Evolutionary conservation across 2,329 filamentous ascomycete species (phyloP), one percentile per base, ranked within the genome.

Genomic region (Clarireedia monteithiana): DNA sequence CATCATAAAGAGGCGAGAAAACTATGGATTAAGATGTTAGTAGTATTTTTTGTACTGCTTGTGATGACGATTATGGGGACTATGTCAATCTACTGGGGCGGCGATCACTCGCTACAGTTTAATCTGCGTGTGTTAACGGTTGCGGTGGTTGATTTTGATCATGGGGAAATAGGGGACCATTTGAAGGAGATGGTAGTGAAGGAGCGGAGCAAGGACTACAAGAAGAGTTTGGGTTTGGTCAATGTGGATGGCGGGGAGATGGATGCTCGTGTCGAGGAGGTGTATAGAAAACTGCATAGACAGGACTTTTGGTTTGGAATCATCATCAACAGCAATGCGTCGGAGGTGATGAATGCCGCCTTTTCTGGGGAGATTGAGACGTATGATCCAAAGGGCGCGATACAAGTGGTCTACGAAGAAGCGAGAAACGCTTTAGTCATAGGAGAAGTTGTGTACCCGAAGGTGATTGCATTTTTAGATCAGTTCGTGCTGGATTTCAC

Each of bases 71-170:
- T 62, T 15, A 49, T 61, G 52, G 60, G 60, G 3, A 59, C 60
- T 5, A 47, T 62, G 27, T 61, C 59, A 2, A 53, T 62, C 15
- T 61, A 62, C 38, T 62, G 60, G 60, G 57, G 57, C 10, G 60
- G 53, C 4, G 60, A 61, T 20, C 55, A 61, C 38, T 56, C 52
- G 2, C 34, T 62, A 2, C 55, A 58, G 17, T 58, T 53, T 42
- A 62, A 59, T 15, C 23, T 62, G 15, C 57, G 55, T 3, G 55
- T 59, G 4, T 59, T 61, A 14, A 61, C 60, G 2, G 52, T 61
- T 12, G 55, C 60, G 2, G 53, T 62, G 3, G 59, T 62, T 26
- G 58, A 62, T 52, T 62, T 62, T 40, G 60, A 62, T 36, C 48
- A 55, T 23, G 58, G 53, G 5, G 59, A 58, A 38, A 56, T 62